These are phyloP conservation scores for Alliaria petiolata DNA, from an alignment of 345 rosid species.

Conservation along the genomic window DNA sequence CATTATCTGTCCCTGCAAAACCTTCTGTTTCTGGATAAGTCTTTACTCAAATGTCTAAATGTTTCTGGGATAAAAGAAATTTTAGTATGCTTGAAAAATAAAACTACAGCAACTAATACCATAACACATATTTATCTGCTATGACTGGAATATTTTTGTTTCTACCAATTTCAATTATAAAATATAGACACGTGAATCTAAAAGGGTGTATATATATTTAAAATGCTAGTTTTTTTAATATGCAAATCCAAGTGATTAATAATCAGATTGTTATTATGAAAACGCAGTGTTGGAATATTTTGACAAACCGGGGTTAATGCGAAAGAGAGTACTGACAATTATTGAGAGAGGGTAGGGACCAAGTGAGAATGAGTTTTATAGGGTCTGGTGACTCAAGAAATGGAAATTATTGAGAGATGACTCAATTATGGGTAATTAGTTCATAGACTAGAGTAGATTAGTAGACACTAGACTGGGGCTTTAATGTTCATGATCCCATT, in stretches of 20 bases:
- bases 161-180: too few relatives aligned
- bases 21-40: slow-evolving; percentile 14
- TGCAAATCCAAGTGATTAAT: neutral
- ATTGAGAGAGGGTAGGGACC: slow-evolving; percentile 19
- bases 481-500: slow-evolving; percentile 6
- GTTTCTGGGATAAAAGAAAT: neutral
- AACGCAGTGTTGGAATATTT: neutral
- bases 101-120: too few relatives aligned
- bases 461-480: slow-evolving; percentile 3
- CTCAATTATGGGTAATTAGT: neutral
- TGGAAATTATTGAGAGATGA: neutral
- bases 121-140: too few relatives aligned
- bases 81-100: too few relatives aligned
- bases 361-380: slow-evolving; percentile 6
- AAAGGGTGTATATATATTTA: neutral
- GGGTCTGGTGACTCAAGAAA: neutral
- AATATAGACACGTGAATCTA: neutral
- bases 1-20: slow-evolving; percentile 19
- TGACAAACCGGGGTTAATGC: neutral
- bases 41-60: slow-evolving; percentile 3
- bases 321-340: slow-evolving; percentile 4
- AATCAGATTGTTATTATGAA: neutral
- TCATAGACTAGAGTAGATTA: slow-evolving; percentile 18
- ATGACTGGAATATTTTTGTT: too few relatives aligned
- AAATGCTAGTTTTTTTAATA: neutral